Conservation (phyloP, 1,284 basidiomycete genomes). For the Coniophora puteana region DNA sequence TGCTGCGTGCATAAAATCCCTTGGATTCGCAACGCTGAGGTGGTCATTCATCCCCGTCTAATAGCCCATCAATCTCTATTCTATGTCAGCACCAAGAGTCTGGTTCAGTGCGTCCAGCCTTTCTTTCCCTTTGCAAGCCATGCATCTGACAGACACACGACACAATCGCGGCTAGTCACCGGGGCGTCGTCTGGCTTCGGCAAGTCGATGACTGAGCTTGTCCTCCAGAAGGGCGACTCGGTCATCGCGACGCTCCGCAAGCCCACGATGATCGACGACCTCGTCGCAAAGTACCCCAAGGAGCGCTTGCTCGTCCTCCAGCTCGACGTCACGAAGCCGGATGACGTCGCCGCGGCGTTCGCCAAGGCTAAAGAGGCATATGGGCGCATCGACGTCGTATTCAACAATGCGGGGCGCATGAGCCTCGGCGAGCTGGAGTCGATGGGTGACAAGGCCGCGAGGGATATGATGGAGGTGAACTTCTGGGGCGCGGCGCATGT, state of each 20-base stretch:
- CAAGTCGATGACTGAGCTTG: not conserved
- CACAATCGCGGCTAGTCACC: not conserved
- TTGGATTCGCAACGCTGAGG: too few relatives aligned
- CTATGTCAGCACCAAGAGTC: not conserved
- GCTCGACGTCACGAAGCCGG: slow-evolving; percentile 30
- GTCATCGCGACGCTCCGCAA: slow-evolving; percentile 6
- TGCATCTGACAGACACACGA: not conserved
- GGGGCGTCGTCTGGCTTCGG: slow-evolving; percentile 4
- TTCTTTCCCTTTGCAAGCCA: not conserved
- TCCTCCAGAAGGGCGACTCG: slow-evolving; percentile 1
- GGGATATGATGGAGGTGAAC: slow-evolving; percentile 21
- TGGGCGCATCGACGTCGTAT: slow-evolving; percentile 36
- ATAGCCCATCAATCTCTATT: too few relatives aligned
- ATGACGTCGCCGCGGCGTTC: slow-evolving; percentile 29
- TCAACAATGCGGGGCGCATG: slow-evolving; percentile 30
- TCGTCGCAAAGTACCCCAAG: slow-evolving; percentile 15
- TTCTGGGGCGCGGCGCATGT: slow-evolving; percentile 26
- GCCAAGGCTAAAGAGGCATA: slow-evolving; percentile 28
- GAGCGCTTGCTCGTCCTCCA: slow-evolving; percentile 29
- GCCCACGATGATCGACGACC: slow-evolving; percentile 16
- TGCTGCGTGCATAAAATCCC: too few relatives aligned
- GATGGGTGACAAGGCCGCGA: slow-evolving; percentile 9
- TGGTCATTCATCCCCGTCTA: too few relatives aligned
- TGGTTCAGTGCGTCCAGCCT: not conserved
- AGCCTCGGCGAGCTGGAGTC: not conserved